phyloP scores from a whole-genome alignment of 371 early-diverging fungal genomes.

The Mortierella sp. region DNA sequence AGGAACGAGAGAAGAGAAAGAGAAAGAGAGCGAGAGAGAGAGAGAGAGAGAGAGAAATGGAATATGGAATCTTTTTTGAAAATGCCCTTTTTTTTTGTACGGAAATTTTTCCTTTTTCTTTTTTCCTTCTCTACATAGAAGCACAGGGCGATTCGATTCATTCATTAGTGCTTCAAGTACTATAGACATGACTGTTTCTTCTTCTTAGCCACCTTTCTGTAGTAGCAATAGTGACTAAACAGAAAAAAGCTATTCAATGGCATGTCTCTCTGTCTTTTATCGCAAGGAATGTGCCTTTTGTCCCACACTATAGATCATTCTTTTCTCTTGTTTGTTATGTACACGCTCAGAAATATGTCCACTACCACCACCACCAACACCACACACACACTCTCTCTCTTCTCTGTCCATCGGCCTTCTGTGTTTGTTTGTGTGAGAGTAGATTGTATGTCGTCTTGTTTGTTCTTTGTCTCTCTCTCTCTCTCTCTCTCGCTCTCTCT shows the following conservation, averaged over 20 bases:
- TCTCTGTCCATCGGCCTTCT: neutral
- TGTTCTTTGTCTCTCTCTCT: neutral
- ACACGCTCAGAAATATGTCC: neutral
- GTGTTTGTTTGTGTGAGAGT: neutral
- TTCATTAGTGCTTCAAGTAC: neutral
- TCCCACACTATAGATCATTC: neutral
- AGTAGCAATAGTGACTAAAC: neutral
- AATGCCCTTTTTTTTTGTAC: neutral
- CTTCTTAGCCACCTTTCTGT: neutral
- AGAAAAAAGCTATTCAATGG: neutral
- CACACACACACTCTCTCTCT: too few species aligned
- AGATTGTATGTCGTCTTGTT: slow-evolving; percentile 5
- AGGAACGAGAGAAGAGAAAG: slow-evolving; percentile 2
- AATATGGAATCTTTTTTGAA: slow-evolving; percentile 49
- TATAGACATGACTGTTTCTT: neutral
- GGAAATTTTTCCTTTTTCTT: too few species aligned
- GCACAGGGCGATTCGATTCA: neutral
- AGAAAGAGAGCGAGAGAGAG: slow-evolving; percentile 10
- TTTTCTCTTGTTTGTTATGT: neutral
- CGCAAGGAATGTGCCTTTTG: slow-evolving; percentile 1
- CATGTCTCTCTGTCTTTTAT: neutral
- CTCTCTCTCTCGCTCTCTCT: neutral
- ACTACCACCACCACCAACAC: neutral
- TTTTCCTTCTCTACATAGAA: neutral
- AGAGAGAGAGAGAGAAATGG: slow-evolving; percentile 31